Evolutionary conservation across 257 asterid genomes (phyloP), one percentile per base, ranked within the genome.

Genomic region (Paraleonurus japonicus): DNA sequence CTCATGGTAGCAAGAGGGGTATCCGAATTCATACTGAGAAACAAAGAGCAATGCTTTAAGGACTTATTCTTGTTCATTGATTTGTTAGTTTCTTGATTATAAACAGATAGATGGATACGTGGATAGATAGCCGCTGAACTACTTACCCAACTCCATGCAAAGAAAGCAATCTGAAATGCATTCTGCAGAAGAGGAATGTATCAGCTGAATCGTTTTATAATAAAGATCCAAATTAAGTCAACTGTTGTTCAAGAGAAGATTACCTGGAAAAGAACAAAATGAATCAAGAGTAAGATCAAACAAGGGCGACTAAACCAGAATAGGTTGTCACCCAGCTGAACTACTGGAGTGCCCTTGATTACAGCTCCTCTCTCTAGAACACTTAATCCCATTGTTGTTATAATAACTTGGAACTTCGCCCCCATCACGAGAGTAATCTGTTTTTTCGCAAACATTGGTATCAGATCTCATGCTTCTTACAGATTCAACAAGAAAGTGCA

Each of bases 151-250:
- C 89, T 81, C 97, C 97, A 91, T 39, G 85, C 89, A 75, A 89
- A 89, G 92, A 87, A 87, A 60, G 98, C 97, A 65, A 92, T 78
- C 57, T 92, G 96, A 81, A 92, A 92, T 27, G 98, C 96, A 78
- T 89, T 92, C 98, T 91, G 88, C 72, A 81, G 5, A 26, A 28
- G 27, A 58, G 11, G 41, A 8, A 3, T 12, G 30, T 37, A 41
- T 22, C 22, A 71, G 27, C 45, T 39, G 51, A 50, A 32, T 43
- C 45, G 10, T 37, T 8, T 4, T 9, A 10, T 37, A 43, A 43
- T 61, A 30, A 5, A 43, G 37, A 63, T 23, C 27, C 32, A 12
- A 11, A 37, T 19, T 62, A 3, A 41, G 55, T 20, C 20, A 64
- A 13, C 17, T 45, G 19, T 45, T 45, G 7, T 15, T 45, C 5